phyloP scores from a whole-genome alignment of 139 green algal genomes.

The Penium margaritaceum region DNA sequence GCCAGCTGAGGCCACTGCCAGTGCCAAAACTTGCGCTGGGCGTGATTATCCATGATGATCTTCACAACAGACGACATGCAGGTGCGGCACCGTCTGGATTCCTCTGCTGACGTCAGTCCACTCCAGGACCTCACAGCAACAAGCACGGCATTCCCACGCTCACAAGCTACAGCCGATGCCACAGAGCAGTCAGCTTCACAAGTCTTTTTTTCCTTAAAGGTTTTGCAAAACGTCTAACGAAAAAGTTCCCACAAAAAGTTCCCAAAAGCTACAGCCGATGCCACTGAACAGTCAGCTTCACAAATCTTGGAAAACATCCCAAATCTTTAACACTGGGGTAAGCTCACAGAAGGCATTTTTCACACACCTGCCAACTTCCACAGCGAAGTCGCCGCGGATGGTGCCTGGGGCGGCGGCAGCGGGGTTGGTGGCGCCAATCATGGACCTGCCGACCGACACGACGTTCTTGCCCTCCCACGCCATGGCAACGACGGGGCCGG shows the following conservation, averaged over 20 bases:
- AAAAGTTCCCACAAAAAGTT: neutral
- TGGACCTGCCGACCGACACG: slow-evolving; percentile 76
- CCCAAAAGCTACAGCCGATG: neutral
- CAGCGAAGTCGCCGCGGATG: slow-evolving; percentile 77
- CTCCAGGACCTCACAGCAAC: too few relatives aligned
- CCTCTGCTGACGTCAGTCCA: too few relatives aligned
- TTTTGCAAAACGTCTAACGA: neutral
- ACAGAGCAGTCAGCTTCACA: neutral
- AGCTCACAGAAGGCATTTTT: neutral
- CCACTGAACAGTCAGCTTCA: neutral
- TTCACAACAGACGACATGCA: too few relatives aligned
- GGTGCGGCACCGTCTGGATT: too few relatives aligned
- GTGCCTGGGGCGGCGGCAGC: slow-evolving; percentile 83
- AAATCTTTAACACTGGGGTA: slow-evolving; percentile 2
- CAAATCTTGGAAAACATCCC: neutral
- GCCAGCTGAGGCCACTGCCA: too few relatives aligned
- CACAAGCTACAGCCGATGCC: neutral
- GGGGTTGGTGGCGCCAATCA: slow-evolving; percentile 88
- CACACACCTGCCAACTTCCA: slow-evolving; percentile 67
- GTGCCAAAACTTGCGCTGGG: too few relatives aligned
- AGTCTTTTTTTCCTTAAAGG: neutral
- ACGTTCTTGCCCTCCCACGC: slow-evolving; percentile 93
- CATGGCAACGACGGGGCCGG: slow-evolving; percentile 94
- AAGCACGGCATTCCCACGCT: too few relatives aligned
- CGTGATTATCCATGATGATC: too few relatives aligned